Conservation (phyloP, 331 rosid genomes). For the Quercus tomentella region DNA sequence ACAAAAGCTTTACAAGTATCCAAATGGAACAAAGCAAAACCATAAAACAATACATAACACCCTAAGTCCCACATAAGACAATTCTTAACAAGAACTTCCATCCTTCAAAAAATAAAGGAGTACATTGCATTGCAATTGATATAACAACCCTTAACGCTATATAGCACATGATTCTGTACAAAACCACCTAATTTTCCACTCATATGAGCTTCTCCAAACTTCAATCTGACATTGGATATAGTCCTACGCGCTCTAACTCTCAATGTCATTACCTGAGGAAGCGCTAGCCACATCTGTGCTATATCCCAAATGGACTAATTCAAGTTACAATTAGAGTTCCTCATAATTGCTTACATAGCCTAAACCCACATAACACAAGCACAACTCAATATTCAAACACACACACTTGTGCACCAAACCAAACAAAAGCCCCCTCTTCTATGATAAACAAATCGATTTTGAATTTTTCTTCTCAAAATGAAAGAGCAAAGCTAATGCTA, state of each 20-base stretch:
- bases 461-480: not conserved
- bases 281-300: fast-evolving
- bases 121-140: not conserved
- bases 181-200: not conserved
- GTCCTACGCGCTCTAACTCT: too few species aligned
- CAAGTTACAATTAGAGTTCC: too few species aligned
- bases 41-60: not conserved
- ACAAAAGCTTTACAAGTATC: not conserved
- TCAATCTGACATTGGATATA: too few species aligned
- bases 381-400: too few species aligned
- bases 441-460: not conserved
- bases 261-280: fast-evolving
- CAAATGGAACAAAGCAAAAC: not conserved
- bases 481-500: not conserved
- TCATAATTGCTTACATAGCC: too few species aligned
- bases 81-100: not conserved
- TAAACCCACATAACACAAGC: too few species aligned
- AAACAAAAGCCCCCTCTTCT: not conserved
- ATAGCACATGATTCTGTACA: not conserved
- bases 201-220: not conserved
- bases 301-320: too few species aligned
- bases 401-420: not conserved
- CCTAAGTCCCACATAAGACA: not conserved
- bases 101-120: not conserved
- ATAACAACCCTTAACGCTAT: not conserved